phyloP scores from a whole-genome alignment of 2,329 filamentous ascomycete genomes.

The Metarhizium sp. region DNA sequence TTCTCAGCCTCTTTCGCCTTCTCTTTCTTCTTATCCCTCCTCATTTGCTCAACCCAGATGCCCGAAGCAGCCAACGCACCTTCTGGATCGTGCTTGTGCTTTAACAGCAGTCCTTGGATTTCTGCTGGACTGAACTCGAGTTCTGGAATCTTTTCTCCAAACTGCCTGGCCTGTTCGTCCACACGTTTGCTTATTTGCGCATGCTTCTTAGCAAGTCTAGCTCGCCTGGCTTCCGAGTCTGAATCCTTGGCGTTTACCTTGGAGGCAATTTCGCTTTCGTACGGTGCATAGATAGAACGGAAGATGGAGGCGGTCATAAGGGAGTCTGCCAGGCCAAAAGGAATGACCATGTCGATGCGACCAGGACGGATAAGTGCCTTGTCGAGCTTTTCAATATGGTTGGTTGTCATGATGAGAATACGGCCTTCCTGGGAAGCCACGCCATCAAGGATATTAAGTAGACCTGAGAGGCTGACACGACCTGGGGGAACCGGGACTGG shows the following conservation, averaged over 20 bases:
- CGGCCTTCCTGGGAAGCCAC: slow-evolving; percentile 54
- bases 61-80: slow-evolving; percentile 36
- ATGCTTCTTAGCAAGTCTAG: slow-evolving; percentile 19
- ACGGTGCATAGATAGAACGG: slow-evolving; percentile 47
- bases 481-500: slow-evolving; percentile 6
- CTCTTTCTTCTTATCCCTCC: slow-evolving; percentile 39
- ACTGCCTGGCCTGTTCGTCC: slow-evolving; percentile 35
- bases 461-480: slow-evolving; percentile 60
- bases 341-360: slow-evolving; percentile 49
- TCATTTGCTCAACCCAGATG: slow-evolving; percentile 39
- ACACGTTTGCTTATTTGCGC: slow-evolving; percentile 30
- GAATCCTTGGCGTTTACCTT: slow-evolving; percentile 13
- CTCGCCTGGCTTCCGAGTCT: slow-evolving; percentile 18
- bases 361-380: slow-evolving; percentile 54
- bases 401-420: slow-evolving; percentile 59
- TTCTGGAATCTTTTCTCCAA: slow-evolving; percentile 41
- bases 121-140: slow-evolving; percentile 51
- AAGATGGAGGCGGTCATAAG: slow-evolving; percentile 46
- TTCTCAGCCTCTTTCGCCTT: slow-evolving; percentile 21
- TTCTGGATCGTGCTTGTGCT: slow-evolving; percentile 43
- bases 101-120: slow-evolving; percentile 49
- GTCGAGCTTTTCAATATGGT: slow-evolving; percentile 52
- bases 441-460: slow-evolving; percentile 76
- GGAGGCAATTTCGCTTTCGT: slow-evolving; percentile 23
- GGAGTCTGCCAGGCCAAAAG: slow-evolving; percentile 44